Evolutionary conservation across 164 flowering plant genomes (phyloP).

Genomic region (Chloranthus sessilifolius): DNA sequence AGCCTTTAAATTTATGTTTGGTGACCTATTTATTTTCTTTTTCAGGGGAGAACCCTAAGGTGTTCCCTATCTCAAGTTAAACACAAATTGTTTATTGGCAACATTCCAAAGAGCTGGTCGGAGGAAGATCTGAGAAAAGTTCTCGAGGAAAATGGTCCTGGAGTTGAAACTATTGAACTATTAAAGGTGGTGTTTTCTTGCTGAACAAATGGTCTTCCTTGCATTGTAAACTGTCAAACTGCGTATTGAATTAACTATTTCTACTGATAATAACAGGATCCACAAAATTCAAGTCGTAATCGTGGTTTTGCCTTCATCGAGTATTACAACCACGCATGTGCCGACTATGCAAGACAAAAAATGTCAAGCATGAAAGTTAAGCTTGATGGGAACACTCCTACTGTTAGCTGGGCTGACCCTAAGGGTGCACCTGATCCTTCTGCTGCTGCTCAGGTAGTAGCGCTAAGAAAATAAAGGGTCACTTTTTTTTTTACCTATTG

Average conservation of each 20-base stretch:
- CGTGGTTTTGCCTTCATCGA: constrained; percentile 96
- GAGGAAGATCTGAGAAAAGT: constrained; percentile 74
- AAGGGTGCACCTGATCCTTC: constrained; percentile 69
- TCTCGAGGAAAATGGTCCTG: constrained; percentile 82
- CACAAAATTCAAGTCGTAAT: constrained; percentile 72
- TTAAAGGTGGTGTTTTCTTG: constrained; percentile 51
- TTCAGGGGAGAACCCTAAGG: constrained; percentile 82
- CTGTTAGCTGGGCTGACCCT: constrained; percentile 96
- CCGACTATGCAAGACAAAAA: constrained; percentile 89
- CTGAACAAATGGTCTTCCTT: constrained; percentile 1
- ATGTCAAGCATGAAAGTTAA: constrained; percentile 68
- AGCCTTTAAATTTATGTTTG: neutral
- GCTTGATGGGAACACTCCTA: constrained; percentile 80
- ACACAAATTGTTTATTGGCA: constrained; percentile 89
- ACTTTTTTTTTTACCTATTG: neutral
- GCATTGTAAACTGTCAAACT: neutral
- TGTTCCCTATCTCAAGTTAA: constrained; percentile 90
- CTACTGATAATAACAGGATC: constrained; percentile 57
- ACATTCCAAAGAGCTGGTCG: constrained; percentile 82
- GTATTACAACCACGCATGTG: constrained; percentile 97
- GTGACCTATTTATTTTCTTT: constrained; percentile 6
- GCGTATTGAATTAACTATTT: constrained; percentile 2
- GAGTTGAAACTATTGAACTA: constrained; percentile 81
- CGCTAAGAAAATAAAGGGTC: neutral
- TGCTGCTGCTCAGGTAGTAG: constrained; percentile 78